These are phyloP conservation scores for Saccharomycopsis microspora DNA, from an alignment of 805 yeast genomes.

Conservation along the genomic window DNA sequence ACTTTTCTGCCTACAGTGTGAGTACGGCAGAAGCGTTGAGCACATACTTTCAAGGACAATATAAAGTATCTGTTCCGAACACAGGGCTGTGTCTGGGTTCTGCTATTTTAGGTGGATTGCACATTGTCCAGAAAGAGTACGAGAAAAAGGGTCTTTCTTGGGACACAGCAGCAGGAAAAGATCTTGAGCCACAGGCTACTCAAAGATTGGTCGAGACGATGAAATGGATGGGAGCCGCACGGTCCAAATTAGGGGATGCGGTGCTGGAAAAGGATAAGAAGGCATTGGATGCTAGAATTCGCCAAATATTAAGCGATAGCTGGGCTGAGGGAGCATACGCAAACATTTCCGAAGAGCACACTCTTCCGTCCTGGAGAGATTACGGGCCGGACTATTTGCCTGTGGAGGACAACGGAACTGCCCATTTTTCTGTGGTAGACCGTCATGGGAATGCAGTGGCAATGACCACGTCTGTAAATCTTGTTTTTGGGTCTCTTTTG, in stretches of 20 bases:
- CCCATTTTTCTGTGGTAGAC: slow-evolving; percentile 79
- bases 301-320: slow-evolving; percentile 33
- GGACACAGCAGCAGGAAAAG: slow-evolving; percentile 26
- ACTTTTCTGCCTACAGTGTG: slow-evolving; percentile 52
- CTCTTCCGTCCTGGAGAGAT: slow-evolving; percentile 53
- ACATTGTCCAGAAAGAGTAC: slow-evolving; percentile 41
- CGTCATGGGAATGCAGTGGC: slow-evolving; percentile 64
- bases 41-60: slow-evolving; percentile 28
- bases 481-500: slow-evolving; percentile 72
- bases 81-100: slow-evolving; percentile 79
- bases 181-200: slow-evolving; percentile 35
- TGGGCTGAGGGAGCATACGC: slow-evolving; percentile 46
- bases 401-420: slow-evolving; percentile 81
- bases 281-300: slow-evolving; percentile 23
- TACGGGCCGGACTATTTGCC: slow-evolving; percentile 73
- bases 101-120: slow-evolving; percentile 66
- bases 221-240: slow-evolving; percentile 88
- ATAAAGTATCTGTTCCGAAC: slow-evolving; percentile 37
- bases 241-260: slow-evolving; percentile 81
- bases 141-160: slow-evolving; percentile 19
- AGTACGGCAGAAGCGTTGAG: slow-evolving; percentile 29
- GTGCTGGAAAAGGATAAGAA: slow-evolving; percentile 11
- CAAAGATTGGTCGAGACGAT: slow-evolving; percentile 74
- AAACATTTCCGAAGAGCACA: slow-evolving; percentile 43
- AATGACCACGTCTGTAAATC: slow-evolving; percentile 81